These are phyloP conservation scores for Proliferodiscus dingleyae DNA, from an alignment of 2,329 filamentous ascomycete genomes.

Conservation along the genomic window DNA sequence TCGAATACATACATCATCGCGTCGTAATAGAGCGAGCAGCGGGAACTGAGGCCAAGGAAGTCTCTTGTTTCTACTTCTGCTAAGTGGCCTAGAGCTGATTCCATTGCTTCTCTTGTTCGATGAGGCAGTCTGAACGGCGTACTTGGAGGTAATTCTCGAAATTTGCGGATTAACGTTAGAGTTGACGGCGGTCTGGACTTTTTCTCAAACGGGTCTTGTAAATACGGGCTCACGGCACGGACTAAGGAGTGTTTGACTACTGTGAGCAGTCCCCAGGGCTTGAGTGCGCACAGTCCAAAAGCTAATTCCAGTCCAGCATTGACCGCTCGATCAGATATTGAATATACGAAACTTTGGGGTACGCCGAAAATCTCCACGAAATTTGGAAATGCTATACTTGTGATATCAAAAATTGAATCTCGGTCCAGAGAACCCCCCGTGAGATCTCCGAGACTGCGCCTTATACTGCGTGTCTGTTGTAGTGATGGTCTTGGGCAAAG, in stretches of 20 bases:
- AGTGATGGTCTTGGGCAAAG: background rate
- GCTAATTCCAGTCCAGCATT: background rate
- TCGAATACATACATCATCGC: background rate
- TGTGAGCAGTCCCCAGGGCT: background rate
- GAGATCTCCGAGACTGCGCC: background rate
- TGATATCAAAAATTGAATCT: background rate
- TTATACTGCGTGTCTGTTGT: background rate
- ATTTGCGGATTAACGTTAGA: background rate
- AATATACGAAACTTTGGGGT: background rate
- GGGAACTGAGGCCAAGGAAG: background rate
- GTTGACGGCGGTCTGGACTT: background rate
- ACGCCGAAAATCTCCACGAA: background rate
- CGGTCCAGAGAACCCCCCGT: background rate
- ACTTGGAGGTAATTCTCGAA: background rate
- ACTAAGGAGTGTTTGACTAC: background rate
- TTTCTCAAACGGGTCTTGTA: background rate
- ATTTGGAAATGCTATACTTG: background rate
- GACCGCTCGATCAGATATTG: background rate
- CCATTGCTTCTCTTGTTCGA: background rate
- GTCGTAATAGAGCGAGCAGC: background rate
- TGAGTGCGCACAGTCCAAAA: background rate
- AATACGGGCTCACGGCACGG: background rate
- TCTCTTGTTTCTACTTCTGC: background rate
- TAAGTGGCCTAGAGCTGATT: background rate
- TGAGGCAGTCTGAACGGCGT: background rate